These are phyloP conservation scores for Lactuca sativa DNA, from an alignment of 129 eudicot genomes.

Conservation along the genomic window DNA sequence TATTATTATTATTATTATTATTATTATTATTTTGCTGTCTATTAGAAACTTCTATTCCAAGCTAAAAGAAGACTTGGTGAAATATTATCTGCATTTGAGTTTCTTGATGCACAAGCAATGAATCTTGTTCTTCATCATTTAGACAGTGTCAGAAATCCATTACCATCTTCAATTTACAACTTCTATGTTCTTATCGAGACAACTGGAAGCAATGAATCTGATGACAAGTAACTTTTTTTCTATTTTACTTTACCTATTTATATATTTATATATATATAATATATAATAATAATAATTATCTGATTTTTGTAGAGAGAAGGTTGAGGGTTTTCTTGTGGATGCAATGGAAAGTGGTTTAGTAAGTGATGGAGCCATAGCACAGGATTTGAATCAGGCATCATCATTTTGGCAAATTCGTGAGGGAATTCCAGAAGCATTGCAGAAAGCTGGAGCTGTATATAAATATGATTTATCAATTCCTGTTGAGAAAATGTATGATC, in stretches of 20 bases:
- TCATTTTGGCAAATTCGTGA: constrained; percentile 98
- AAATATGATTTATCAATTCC: constrained; percentile 95
- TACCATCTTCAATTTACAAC: constrained; percentile 74
- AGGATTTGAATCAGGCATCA: constrained; percentile 84
- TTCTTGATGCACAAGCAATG: constrained; percentile 82
- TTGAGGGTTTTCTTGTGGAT: constrained; percentile 78
- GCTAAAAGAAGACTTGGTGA: constrained; percentile 93
- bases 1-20: too few relatives aligned
- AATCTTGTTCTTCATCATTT: constrained; percentile 72
- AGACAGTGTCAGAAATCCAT: constrained; percentile 89
- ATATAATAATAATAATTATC: too few relatives aligned
- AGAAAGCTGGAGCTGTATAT: constrained; percentile 94
- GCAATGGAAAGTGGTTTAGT: constrained; percentile 82
- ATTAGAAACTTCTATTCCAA: constrained; percentile 71
- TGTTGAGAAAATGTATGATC: constrained; percentile 77
- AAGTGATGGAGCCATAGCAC: constrained; percentile 88
- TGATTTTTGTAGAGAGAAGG: constrained; percentile 68
- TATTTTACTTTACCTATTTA: constrained; percentile 7
- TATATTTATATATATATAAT: too few relatives aligned
- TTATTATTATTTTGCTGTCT: too few relatives aligned
- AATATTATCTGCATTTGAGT: constrained; percentile 94
- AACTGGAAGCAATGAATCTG: constrained; percentile 87
- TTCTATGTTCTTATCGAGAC: constrained; percentile 95
- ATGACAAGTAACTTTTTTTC: constrained; percentile 67
- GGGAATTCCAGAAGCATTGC: constrained; percentile 94